Conservation (phyloP, 2,329 filamentous ascomycete species). For the Podosphaera leucotricha region DNA sequence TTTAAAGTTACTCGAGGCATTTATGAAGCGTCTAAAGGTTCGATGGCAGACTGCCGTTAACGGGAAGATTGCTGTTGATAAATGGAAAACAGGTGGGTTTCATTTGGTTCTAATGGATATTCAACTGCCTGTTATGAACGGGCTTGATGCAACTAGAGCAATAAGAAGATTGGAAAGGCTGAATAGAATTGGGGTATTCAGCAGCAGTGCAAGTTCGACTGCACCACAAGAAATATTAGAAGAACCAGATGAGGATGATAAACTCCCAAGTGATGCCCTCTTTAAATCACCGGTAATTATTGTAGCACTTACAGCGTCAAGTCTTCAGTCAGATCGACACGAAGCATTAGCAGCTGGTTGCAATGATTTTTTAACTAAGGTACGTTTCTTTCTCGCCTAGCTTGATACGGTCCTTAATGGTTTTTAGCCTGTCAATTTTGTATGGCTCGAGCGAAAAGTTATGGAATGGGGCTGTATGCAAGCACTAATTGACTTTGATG, state of each 20-base stretch:
- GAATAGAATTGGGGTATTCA: slow-evolving; percentile 83
- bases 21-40: slow-evolving; percentile 88
- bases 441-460: slow-evolving; percentile 91
- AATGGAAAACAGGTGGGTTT: slow-evolving; percentile 82
- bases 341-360: slow-evolving; percentile 87
- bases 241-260: slow-evolving; percentile 39
- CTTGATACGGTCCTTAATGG: background rate
- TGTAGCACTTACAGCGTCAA: slow-evolving; percentile 84
- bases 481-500: slow-evolving; percentile 92
- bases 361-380: slow-evolving; percentile 96
- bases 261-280: slow-evolving; percentile 39
- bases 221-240: slow-evolving; percentile 20
- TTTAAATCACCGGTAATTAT: slow-evolving; percentile 98
- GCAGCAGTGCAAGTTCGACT: slow-evolving; percentile 35
- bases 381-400: slow-evolving; percentile 19
- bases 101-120: slow-evolving; percentile 98
- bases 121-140: slow-evolving; percentile 89
- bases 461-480: slow-evolving; percentile 99
- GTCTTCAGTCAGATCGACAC: slow-evolving; percentile 81
- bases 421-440: slow-evolving; percentile 76
- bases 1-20: slow-evolving; percentile 72
- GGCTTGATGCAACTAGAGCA: slow-evolving; percentile 81
- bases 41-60: slow-evolving; percentile 96
- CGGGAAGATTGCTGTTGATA: slow-evolving; percentile 73
- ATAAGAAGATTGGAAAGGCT: slow-evolving; percentile 73